These are phyloP conservation scores for Notholithocarpus densiflorus DNA, from an alignment of 306 rosid species.

Conservation along the genomic window DNA sequence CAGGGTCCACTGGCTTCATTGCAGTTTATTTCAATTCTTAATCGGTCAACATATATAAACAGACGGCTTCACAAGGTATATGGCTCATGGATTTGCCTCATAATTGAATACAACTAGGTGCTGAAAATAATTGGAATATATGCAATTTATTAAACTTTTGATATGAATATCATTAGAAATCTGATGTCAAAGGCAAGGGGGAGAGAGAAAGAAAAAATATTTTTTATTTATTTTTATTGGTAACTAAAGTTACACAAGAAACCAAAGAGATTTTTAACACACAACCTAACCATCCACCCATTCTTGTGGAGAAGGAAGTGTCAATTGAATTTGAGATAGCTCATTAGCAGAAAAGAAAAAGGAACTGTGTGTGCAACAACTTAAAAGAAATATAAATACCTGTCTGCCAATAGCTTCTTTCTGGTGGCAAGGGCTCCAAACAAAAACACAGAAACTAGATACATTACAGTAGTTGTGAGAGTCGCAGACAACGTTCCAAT, in stretches of 20 bases:
- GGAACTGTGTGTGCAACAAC: neutral
- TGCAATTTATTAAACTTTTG: neutral
- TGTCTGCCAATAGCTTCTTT: constrained; percentile 80
- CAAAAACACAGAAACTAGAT: constrained; percentile 72
- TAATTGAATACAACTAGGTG: neutral
- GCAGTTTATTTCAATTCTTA: neutral
- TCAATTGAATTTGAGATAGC: too few species aligned
- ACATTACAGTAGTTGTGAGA: constrained; percentile 66
- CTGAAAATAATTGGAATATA: neutral
- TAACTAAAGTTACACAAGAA: too few species aligned
- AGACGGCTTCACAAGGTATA: neutral
- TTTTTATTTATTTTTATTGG: neutral
- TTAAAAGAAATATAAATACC: constrained; percentile 43
- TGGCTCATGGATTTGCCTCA: neutral
- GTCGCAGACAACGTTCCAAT: constrained; percentile 92
- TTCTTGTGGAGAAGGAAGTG: too few species aligned
- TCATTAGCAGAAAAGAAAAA: constrained; percentile 2
- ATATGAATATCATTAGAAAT: neutral
- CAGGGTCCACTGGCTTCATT: neutral
- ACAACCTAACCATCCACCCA: too few species aligned
- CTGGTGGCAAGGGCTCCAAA: constrained; percentile 89
- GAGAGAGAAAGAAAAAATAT: neutral
- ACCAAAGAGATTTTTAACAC: too few species aligned
- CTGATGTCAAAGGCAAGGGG: neutral
- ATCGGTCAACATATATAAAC: neutral